phyloP scores from a whole-genome alignment of 1,284 basidiomycete species.

The Bjerkandera adusta region DNA sequence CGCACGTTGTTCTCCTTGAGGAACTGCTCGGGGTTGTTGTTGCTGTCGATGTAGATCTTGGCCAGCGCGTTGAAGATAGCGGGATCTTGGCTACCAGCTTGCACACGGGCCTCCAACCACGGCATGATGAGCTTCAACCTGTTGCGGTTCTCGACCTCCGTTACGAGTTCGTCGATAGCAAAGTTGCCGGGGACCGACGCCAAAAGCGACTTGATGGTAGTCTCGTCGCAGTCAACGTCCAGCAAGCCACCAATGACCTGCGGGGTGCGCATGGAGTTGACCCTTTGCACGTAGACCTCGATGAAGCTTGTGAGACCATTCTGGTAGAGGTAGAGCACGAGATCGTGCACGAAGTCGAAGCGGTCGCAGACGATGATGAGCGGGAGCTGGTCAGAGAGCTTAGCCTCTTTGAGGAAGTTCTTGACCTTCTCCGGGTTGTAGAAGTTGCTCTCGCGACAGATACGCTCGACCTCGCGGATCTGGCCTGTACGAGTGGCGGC shows the following conservation, averaged over 20 bases:
- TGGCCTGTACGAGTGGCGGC: constrained; percentile 98
- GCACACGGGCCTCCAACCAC: constrained; percentile 93
- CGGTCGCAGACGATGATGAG: constrained; percentile 99
- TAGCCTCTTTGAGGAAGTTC: constrained; percentile 99
- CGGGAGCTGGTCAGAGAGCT: constrained; percentile 94
- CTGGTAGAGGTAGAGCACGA: constrained; percentile 98
- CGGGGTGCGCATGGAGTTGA: constrained; percentile 97
- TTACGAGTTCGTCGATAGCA: constrained; percentile 96
- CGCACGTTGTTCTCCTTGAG: constrained; percentile 97
- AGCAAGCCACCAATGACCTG: constrained; percentile 97
- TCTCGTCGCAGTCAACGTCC: constrained; percentile 98
- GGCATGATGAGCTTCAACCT: constrained; percentile 96
- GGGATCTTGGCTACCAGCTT: constrained; percentile 89
- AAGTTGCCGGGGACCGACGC: constrained; percentile 96
- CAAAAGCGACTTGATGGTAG: constrained; percentile 91
- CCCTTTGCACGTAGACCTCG: constrained; percentile 98
- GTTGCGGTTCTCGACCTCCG: constrained; percentile 96
- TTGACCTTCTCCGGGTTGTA: constrained; percentile 99
- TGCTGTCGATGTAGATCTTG: constrained; percentile 98
- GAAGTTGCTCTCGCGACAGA: constrained; percentile 95
- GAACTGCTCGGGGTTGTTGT: constrained; percentile 97
- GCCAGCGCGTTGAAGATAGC: constrained; percentile 96
- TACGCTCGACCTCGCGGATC: constrained; percentile 98
- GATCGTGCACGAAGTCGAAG: constrained; percentile 99
- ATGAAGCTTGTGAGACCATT: constrained; percentile 97